phyloP scores from a whole-genome alignment of 768 basidiomycete genomes.

The Boletus sp. region DNA sequence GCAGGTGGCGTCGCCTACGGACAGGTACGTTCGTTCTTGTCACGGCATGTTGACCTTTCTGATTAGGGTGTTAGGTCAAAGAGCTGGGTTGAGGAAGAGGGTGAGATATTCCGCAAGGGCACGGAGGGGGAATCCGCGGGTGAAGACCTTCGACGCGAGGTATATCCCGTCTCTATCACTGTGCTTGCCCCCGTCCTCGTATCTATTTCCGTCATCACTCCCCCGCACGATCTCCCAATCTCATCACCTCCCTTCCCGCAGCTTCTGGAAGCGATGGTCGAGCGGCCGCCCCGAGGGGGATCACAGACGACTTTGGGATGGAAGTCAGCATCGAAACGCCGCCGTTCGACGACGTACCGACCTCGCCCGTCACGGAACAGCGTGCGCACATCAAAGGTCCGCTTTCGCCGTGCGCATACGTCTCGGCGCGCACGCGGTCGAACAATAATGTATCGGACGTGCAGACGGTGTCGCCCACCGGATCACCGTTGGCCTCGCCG shows the following conservation, averaged over 20 bases:
- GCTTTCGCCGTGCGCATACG: slow-evolving; percentile 55
- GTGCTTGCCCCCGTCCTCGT: too few species aligned
- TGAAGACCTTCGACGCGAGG: slow-evolving; percentile 83
- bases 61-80: slow-evolving; percentile 49
- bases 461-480: slow-evolving; percentile 17
- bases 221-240: background rate
- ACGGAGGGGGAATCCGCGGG: slow-evolving; percentile 86
- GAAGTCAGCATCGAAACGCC: slow-evolving; percentile 28
- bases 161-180: slow-evolving; percentile 26
- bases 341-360: slow-evolving; percentile 14
- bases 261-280: slow-evolving; percentile 85
- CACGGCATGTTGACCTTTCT: background rate
- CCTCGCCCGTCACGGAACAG: slow-evolving; percentile 21
- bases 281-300: slow-evolving; percentile 77
- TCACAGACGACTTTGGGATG: slow-evolving; percentile 59
- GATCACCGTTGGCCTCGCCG: slow-evolving; percentile 22
- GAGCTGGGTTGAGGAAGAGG: slow-evolving; percentile 90
- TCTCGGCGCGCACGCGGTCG: slow-evolving; percentile 51
- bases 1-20: slow-evolving; percentile 36
- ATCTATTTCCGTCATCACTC: background rate
- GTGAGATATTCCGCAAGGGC: slow-evolving; percentile 94
- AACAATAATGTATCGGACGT: background rate
- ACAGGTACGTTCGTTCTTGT: slow-evolving; percentile 43
- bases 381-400: slow-evolving; percentile 29
- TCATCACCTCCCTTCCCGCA: slow-evolving; percentile 33